phyloP scores from a whole-genome alignment of 2,329 filamentous ascomycete genomes.

The Ophiosphaerella korrae region DNA sequence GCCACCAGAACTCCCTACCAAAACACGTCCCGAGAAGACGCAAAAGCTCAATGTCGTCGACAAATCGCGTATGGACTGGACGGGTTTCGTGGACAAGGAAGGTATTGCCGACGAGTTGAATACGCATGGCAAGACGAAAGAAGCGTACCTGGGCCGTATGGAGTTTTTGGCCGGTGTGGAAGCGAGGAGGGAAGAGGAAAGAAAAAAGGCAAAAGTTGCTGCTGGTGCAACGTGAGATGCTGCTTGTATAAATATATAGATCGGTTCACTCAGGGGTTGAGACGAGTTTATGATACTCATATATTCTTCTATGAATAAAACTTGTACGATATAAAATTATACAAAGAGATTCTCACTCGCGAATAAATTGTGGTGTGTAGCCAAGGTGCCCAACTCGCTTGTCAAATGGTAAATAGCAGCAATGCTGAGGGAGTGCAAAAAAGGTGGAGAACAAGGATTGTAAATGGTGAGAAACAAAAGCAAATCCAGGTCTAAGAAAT shows the following conservation, averaged over 20 bases:
- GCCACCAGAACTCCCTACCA: slow-evolving; percentile 14
- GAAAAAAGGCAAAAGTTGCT: slow-evolving; percentile 50
- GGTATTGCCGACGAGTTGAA: slow-evolving; percentile 67
- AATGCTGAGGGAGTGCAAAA: too few species aligned
- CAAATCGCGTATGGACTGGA: slow-evolving; percentile 70
- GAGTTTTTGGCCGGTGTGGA: slow-evolving; percentile 66
- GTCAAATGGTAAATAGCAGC: too few species aligned
- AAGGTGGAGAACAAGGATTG: too few species aligned
- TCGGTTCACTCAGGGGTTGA: not conserved
- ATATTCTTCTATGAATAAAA: not conserved
- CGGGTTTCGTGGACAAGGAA: slow-evolving; percentile 64
- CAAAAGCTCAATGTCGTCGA: slow-evolving; percentile 70
- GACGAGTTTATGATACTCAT: slow-evolving; percentile 1
- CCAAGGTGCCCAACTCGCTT: too few species aligned
- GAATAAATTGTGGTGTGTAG: too few species aligned
- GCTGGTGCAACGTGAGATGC: not conserved
- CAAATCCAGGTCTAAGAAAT: too few species aligned
- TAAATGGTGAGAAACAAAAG: too few species aligned
- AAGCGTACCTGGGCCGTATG: slow-evolving; percentile 65
- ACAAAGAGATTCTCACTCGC: too few species aligned
- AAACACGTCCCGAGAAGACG: slow-evolving; percentile 45
- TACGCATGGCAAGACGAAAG: slow-evolving; percentile 65
- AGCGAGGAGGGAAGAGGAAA: slow-evolving; percentile 61
- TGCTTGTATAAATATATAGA: too few species aligned
- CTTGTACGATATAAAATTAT: not conserved